Base-by-base conservation (phyloP, 208 protist genomes). In the Vickermania ingenoplastis region DNA sequence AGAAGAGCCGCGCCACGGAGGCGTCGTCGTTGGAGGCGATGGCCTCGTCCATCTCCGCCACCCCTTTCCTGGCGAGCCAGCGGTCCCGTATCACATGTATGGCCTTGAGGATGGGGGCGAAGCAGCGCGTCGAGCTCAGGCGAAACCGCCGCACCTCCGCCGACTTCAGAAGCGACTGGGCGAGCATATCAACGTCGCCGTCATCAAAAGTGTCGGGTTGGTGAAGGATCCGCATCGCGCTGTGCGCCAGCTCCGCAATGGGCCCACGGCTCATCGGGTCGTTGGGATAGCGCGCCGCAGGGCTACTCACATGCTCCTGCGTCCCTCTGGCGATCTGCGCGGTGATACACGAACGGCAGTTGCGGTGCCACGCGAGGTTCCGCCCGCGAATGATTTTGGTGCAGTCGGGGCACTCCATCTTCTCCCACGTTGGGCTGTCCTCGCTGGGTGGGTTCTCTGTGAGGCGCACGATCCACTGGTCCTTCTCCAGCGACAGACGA, bases 281-380 rank as follows among this genome's bases (percentile, higher is more conserved):
- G 21, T 79, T 85, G n/a, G n/a, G n/a, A n/a, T n/a, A n/a, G n/a
- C n/a, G n/a, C n/a, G n/a, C n/a, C n/a, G n/a, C n/a, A n/a, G n/a
- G n/a, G n/a, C n/a, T n/a, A n/a, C n/a, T n/a, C n/a, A n/a, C n/a
- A n/a, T n/a, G n/a, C n/a, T n/a, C n/a, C 54, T 92, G 81, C 50
- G 91, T 72, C 0, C 90, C 90, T 21, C 89, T 61, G 14, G 83
- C 82, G 24, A 96, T 91, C 73, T 96, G 90, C 5, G 83, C 81
- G 0, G 80, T 89, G 51, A 94, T 79, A 71, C 90, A 96, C 1
- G 61, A 62, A 1, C 87, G 73, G 64, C 84, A 92, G 71, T 91
- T 84, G 4, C 73, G 56, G 63, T 96, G 90, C 1, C 83, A 78
- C 1, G 90, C 86, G 29, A 92, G 81, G 67, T 96, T 96, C 49